Base-by-base conservation (phyloP, 495 filamentous ascomycete genomes). In the Schizothecium vesticola region DNA sequence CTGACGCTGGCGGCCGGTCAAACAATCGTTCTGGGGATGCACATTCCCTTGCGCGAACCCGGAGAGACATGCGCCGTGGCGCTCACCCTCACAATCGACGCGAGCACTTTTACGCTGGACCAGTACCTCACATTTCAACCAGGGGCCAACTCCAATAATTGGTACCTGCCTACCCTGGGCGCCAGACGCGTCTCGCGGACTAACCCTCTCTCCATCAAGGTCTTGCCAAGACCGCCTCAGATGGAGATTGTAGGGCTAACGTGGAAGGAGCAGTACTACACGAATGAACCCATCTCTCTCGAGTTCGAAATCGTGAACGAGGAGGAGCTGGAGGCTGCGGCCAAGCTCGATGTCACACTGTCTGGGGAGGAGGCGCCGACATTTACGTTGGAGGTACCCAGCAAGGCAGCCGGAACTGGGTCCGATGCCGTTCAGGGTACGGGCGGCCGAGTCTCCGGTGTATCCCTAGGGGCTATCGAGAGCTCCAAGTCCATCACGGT, bases 191-290 rank as follows among this genome's bases (percentile, higher is more conserved):
- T 90, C 4, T 78, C 83, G 24, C 79, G 84, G 56, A 68, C 72
- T 25, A 80, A 86, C 43, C 80, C 85, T 12, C 80, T 82, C 21
- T 70, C 79, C 70, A 83, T 90, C 31, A 91, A 85, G 59, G 88
- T 98, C 36, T 82, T 92, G 66, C 95, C 94, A 5, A 91, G 95
- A 74, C 95, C 95, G 56, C 95, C 95, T 0, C 98, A 97, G 75
- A 89, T 99, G 78, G 87, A 91, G 68, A 85, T 98, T 36, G 83
- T 80, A 26, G 77, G 91, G 23, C 80, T 84, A 2, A 83, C 86
- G 59, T 78, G 90, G 59, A 81, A 82, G 65, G 81, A 86, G 24
- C 87, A 90, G 33, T 96, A 95, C 77, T 98, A 96, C 73, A 89
- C 89, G 3, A 89, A 94, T 73, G 95, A 99, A 78, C 74, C 79